Evolutionary conservation across 2,329 filamentous ascomycete genomes (phyloP).

Genomic region (Fusarium albosuccineum): DNA sequence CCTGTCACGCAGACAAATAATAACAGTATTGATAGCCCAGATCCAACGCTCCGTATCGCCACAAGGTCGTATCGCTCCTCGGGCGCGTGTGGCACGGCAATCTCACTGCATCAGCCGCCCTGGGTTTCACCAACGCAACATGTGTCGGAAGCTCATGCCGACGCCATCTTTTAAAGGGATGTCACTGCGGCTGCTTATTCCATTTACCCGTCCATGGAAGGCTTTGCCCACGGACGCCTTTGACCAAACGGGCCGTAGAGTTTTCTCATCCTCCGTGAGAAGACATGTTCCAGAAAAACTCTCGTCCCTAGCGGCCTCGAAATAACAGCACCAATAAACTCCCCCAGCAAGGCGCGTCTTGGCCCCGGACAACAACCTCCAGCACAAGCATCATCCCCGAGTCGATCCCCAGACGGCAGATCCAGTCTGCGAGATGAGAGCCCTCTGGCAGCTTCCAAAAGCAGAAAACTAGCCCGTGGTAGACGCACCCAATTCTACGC

Average conservation of each 20-base stretch:
- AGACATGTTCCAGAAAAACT: conserved; percentile 18
- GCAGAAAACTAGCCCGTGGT: neutral
- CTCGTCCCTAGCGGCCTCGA: neutral
- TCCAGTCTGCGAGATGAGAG: neutral
- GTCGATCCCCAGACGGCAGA: neutral
- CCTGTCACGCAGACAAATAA: too few species aligned
- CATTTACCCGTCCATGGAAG: too few species aligned
- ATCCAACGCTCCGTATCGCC: conserved; percentile 4
- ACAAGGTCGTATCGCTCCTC: neutral
- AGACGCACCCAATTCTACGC: conserved; percentile 5
- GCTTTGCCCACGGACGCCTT: too few species aligned
- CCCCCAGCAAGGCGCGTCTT: neutral
- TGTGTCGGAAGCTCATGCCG: conserved; percentile 22
- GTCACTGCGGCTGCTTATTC: too few species aligned
- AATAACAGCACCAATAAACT: neutral
- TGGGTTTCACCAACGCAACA: neutral
- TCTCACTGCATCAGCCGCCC: neutral
- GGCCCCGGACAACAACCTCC: conserved; percentile 12
- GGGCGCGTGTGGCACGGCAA: too few species aligned
- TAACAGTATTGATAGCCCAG: neutral
- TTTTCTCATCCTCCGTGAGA: too few species aligned
- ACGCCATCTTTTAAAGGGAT: neutral
- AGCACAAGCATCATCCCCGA: neutral
- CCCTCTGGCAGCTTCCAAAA: conserved; percentile 7
- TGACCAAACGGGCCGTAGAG: too few species aligned